Evolutionary conservation across 225 moss, liverwort and hornwort species (phyloP), one percentile per base, ranked within the genome.

Genomic region (Polytrichum formosum): DNA sequence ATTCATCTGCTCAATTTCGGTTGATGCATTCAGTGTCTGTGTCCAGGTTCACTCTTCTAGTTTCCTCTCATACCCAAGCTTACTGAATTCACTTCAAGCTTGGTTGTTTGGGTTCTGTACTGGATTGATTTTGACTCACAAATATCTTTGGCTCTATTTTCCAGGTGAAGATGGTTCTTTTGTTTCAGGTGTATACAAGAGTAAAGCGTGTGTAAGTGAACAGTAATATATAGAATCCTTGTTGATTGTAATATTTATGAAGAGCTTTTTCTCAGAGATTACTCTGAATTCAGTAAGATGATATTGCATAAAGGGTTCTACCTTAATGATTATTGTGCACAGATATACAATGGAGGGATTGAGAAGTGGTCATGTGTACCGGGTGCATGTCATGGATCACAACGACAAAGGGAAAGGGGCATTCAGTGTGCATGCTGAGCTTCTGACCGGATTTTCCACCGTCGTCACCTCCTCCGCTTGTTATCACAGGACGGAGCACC

Each of bases 361-460:
- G 66, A 84, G 78, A 78, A 80, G 84, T 78, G 84, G 84, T 27
- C 80, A 75, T 70, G 72, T 80, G 60, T 84, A 84, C 62, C 80
- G 80, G 30, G 80, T 84, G 56, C 77, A 80, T 54, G 80, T 80
- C 26, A 67, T 80, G 80, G 80, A 80, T 30, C 72, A 80, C 37
- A 84, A 84, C 75, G 66, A 80, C 65, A 69, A 74, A 65, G 84
- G 84, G 54, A 78, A 75, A 69, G 84, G 84, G 2, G 56, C 30
- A 5, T 77, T 77, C 26, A 84, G 84, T 59, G 74, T 63, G 72
- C 75, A 70, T 72, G 84, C 77, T 3, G 75, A 72, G 70, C 77
- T 80, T 61, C 75, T 72, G 17, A 84, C 80, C 5, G 74, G 74
- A 67, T 84, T 80, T 60, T 46, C 84, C 66, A 69, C 72, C n/a